Conservation (phyloP, 768 basidiomycete species). For the Hydnomerulius pinastri region DNA sequence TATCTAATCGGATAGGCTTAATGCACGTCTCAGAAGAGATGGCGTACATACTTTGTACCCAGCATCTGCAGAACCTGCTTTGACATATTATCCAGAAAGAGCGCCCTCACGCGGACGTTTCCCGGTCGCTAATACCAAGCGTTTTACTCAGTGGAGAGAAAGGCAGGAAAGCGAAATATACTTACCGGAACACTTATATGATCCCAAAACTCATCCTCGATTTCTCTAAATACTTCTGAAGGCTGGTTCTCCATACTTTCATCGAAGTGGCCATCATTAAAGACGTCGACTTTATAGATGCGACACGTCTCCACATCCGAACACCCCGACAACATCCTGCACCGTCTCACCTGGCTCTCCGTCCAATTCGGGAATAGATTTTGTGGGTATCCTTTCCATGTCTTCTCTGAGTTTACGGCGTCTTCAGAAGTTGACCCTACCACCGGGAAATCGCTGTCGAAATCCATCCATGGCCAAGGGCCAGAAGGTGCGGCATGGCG, state of each 20-base stretch:
- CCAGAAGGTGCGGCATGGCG: slow-evolving; percentile 42
- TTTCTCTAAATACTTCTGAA: slow-evolving; percentile 8
- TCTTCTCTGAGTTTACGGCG: background rate
- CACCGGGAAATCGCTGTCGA: slow-evolving; percentile 27
- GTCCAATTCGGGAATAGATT: slow-evolving; percentile 36
- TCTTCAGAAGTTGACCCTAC: background rate
- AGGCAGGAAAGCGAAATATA: background rate
- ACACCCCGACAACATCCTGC: slow-evolving; percentile 29
- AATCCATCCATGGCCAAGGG: slow-evolving; percentile 46
- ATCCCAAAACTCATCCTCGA: slow-evolving; percentile 37
- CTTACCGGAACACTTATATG: slow-evolving; percentile 36
- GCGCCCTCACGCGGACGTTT: slow-evolving; percentile 44
- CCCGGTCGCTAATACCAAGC: slow-evolving; percentile 26
- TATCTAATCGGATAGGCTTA: slow-evolving; percentile 34
- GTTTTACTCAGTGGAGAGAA: background rate
- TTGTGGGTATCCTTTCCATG: slow-evolving; percentile 33
- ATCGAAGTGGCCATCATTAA: slow-evolving; percentile 11
- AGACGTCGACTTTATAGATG: slow-evolving; percentile 28
- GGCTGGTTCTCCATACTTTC: background rate
- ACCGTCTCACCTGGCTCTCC: slow-evolving; percentile 28
- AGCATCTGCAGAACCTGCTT: slow-evolving; percentile 56
- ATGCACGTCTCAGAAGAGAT: background rate
- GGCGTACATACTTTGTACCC: slow-evolving; percentile 47
- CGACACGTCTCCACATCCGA: slow-evolving; percentile 11
- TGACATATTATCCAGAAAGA: slow-evolving; percentile 54